Conservation (phyloP, 306 rosid species). For the Senna siamea region DNA sequence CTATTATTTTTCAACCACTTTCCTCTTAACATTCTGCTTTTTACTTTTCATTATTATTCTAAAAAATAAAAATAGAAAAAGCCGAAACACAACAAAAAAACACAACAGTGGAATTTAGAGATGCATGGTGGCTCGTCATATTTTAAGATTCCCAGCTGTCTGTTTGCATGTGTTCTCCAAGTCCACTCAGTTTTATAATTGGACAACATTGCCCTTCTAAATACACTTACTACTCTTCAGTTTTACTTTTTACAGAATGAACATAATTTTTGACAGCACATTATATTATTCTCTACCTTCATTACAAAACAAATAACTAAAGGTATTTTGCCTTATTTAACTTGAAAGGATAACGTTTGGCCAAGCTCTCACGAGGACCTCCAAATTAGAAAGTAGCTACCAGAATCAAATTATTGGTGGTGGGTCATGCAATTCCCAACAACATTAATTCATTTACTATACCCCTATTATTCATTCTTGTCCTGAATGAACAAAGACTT, state of each 20-base stretch:
- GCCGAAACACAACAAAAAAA: not conserved
- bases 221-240: no score
- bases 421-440: conserved; percentile 36
- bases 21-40: not conserved
- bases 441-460: not conserved
- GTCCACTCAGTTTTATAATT: no score
- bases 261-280: no score
- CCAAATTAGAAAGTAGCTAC: conserved; percentile 20
- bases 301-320: not conserved
- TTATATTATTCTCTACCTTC: not conserved
- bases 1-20: not conserved
- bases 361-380: not conserved
- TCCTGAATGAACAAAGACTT: conserved; percentile 13
- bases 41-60: not conserved
- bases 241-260: no score
- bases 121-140: not conserved
- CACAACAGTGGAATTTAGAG: not conserved
- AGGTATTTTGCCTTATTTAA: not conserved
- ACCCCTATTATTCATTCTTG: not conserved
- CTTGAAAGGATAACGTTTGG: not conserved
- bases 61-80: not conserved
- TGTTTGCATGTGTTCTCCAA: no score
- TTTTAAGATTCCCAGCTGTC: not conserved
- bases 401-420: conserved; percentile 29
- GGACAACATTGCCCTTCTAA: not conserved